Percentiles rank a stretch among this genome's conserved stretches.
Evolutionary conservation across 1,284 basidiomycete species (phyloP).

Genomic region (Ustilago sp.): DNA sequence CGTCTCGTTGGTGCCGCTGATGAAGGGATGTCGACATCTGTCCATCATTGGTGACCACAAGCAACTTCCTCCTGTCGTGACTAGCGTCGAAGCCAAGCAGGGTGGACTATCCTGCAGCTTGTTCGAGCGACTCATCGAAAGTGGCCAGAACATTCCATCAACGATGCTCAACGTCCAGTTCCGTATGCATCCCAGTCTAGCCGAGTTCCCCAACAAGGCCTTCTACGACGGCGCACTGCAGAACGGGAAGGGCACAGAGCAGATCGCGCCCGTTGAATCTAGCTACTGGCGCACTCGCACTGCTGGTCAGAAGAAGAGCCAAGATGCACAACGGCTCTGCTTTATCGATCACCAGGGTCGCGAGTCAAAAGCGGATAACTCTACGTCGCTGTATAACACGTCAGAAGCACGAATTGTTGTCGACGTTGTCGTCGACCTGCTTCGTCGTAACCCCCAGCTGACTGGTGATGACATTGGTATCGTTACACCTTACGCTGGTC

Average conservation of each 20-base stretch:
- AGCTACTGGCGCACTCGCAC: constrained; percentile 35
- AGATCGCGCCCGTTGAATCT: constrained; percentile 49
- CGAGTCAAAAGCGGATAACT: constrained; percentile 53
- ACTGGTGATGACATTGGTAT: constrained; percentile 63
- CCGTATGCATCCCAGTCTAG: constrained; percentile 91
- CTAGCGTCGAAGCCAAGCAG: constrained; percentile 72
- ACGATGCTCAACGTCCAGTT: constrained; percentile 90
- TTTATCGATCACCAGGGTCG: constrained; percentile 55
- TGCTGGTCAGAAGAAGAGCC: not conserved
- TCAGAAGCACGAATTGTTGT: constrained; percentile 56
- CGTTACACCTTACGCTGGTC: constrained; percentile 65
- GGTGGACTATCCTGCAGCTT: constrained; percentile 82
- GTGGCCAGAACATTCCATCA: constrained; percentile 31
- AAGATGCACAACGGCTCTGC: constrained; percentile 28
- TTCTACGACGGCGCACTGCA: constrained; percentile 81
- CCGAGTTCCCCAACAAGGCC: constrained; percentile 82
- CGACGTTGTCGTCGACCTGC: constrained; percentile 67
- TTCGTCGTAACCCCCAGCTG: constrained; percentile 54
- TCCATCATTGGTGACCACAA: constrained; percentile 95
- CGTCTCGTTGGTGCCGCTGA: constrained; percentile 70
- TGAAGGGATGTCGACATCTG: constrained; percentile 77
- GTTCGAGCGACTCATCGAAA: constrained; percentile 83
- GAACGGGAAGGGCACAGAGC: constrained; percentile 74
- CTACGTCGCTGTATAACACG: constrained; percentile 55
- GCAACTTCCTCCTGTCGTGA: constrained; percentile 91